Evolutionary conservation across 2,329 filamentous ascomycete species (phyloP).

Genomic region (Arachnopeziza araneosa): DNA sequence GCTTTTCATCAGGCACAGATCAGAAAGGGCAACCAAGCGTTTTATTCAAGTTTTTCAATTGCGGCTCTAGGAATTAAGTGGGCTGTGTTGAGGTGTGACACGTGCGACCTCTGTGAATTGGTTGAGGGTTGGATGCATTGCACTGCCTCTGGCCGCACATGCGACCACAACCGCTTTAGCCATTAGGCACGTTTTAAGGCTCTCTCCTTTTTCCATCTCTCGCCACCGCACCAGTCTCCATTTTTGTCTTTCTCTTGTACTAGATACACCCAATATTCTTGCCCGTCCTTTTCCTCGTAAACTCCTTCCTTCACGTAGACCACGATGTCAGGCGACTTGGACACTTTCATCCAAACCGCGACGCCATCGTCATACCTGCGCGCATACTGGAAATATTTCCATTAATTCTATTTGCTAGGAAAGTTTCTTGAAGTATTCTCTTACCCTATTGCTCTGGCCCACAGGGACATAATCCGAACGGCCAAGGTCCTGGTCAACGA

Average conservation of each 20-base stretch:
- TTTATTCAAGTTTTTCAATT: not conserved
- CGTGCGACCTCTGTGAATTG: not conserved
- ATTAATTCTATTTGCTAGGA: not conserved
- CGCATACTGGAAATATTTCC: not conserved
- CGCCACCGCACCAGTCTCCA: conserved; percentile 1
- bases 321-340: not conserved
- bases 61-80: not conserved
- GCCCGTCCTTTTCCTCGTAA: not conserved
- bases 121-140: not conserved
- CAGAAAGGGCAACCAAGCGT: not conserved
- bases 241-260: conserved; percentile 7
- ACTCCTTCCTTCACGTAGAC: conserved; percentile 1
- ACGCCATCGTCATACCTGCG: conserved; percentile 1
- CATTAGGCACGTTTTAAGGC: conserved; percentile 3
- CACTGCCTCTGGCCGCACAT: not conserved
- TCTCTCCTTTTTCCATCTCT: conserved; percentile 5
- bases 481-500: conserved; percentile 1
- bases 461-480: conserved; percentile 5
- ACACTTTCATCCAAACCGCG: conserved; percentile 4
- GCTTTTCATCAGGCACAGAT: not conserved
- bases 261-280: conserved; percentile 1
- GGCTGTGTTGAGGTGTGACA: not conserved
- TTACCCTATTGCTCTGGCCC: conserved; percentile 2
- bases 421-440: not conserved
- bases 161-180: not conserved